A percentile compares a stretch with the other conserved stretches of the same genome.
These are phyloP conservation scores for Patellaria atrata DNA, from an alignment of 495 filamentous ascomycete species.

Conservation along the genomic window DNA sequence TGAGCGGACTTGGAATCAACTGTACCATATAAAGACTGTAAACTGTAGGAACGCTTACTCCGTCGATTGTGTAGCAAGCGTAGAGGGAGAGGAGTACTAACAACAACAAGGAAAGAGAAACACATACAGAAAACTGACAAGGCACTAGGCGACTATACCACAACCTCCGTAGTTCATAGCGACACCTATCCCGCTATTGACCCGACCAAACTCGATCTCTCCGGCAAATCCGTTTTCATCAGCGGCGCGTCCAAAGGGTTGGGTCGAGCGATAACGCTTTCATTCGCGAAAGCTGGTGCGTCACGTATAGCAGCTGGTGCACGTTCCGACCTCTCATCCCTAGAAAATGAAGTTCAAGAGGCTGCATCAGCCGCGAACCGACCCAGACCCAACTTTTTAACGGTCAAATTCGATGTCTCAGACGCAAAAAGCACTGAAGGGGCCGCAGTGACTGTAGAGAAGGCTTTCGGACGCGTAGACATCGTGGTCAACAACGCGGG, in stretches of 20 bases:
- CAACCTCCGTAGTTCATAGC: slow-evolving; percentile 8
- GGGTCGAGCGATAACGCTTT: slow-evolving; percentile 17
- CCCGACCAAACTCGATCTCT: slow-evolving; percentile 14
- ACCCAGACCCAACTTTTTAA: slow-evolving; percentile 28
- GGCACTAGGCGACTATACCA: neutral
- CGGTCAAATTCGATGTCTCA: slow-evolving; percentile 32
- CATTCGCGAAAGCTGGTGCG: slow-evolving; percentile 20
- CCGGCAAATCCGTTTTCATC: slow-evolving; percentile 21
- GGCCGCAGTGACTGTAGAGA: slow-evolving; percentile 21
- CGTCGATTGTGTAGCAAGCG: no score
- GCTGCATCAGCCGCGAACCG: slow-evolving; percentile 28
- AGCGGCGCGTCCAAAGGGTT: slow-evolving; percentile 22
- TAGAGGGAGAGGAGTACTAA: no score
- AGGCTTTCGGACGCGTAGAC: slow-evolving; percentile 31
- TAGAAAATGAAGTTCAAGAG: slow-evolving; percentile 24
- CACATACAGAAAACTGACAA: no score
- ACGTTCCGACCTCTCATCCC: slow-evolving; percentile 28
- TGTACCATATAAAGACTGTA: no score
- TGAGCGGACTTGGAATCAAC: no score
- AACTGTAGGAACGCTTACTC: no score
- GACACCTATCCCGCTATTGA: slow-evolving; percentile 24
- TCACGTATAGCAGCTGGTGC: slow-evolving; percentile 27
- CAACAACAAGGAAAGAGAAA: no score
- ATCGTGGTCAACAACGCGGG: slow-evolving; percentile 44
- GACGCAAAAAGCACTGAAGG: slow-evolving; percentile 25